phyloP scores from a whole-genome alignment of 2,329 filamentous ascomycete species.

The Colletotrichum tofieldiae region DNA sequence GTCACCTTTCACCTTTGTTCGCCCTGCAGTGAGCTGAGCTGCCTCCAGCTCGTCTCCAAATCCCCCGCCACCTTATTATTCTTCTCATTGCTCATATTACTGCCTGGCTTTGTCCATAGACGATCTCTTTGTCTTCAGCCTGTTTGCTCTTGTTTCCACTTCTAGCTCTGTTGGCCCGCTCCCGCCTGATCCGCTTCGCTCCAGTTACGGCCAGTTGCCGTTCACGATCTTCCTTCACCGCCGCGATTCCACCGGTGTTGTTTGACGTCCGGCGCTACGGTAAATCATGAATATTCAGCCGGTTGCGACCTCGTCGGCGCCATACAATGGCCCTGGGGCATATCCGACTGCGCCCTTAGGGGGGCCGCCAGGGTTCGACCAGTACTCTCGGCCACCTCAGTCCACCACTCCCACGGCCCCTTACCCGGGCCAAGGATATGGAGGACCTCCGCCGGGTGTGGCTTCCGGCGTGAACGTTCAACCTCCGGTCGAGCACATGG shows the following conservation, averaged over 20 bases:
- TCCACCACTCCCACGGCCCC: conserved; percentile 8
- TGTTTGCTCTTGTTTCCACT: not conserved
- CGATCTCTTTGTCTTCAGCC: not conserved
- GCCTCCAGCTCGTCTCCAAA: conserved; percentile 17
- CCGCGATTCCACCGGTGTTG: conserved; percentile 9
- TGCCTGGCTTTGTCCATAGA: not conserved
- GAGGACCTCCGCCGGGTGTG: conserved; percentile 20
- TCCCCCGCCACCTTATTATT: conserved; percentile 38
- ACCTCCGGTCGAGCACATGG: conserved; percentile 30
- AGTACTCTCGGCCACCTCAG: conserved; percentile 18
- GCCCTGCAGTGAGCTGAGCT: conserved; percentile 22
- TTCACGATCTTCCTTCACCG: conserved; percentile 21
- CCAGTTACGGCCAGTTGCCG: not conserved
- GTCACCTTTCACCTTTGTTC: conserved; percentile 14
- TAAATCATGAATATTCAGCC: conserved; percentile 29
- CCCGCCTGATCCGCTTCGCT: conserved; percentile 8
- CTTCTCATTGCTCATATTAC: not conserved
- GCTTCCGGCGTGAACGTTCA: conserved; percentile 11
- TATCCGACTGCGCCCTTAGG: conserved; percentile 21
- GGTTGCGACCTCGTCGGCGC: conserved; percentile 11
- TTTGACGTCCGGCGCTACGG: not conserved
- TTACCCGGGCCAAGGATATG: conserved; percentile 19
- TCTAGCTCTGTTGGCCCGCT: not conserved
- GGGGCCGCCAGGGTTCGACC: conserved; percentile 15
- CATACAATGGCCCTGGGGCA: conserved; percentile 28